These are phyloP conservation scores for Cladosporium sp. DNA, from an alignment of 2,329 filamentous ascomycete species.

Conservation along the genomic window DNA sequence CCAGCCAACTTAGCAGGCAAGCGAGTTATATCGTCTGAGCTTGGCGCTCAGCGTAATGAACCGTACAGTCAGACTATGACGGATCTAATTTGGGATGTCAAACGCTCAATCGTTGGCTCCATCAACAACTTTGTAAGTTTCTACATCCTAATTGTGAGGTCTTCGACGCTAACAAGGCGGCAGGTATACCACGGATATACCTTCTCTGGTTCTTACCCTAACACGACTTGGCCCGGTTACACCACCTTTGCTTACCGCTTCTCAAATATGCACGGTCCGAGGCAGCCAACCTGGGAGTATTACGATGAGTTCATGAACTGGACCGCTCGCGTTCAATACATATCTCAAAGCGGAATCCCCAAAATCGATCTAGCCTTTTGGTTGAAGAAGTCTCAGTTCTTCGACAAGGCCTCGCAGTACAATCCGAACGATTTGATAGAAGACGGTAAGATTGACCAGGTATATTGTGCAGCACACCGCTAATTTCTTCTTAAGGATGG, in stretches of 20 bases:
- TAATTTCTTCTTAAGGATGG: constrained; percentile 27
- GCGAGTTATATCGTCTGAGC: constrained; percentile 29
- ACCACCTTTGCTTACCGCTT: constrained; percentile 40
- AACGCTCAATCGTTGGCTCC: constrained; percentile 35
- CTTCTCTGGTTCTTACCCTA: constrained; percentile 37
- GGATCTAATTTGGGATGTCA: constrained; percentile 32
- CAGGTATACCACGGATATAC: constrained; percentile 37
- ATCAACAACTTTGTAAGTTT: constrained; percentile 37
- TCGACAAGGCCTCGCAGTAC: constrained; percentile 15
- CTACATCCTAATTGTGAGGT: too few relatives aligned
- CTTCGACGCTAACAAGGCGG: too few relatives aligned
- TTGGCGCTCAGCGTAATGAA: constrained; percentile 25
- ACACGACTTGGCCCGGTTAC: constrained; percentile 47
- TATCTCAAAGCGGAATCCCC: constrained; percentile 36
- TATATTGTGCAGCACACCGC: neutral
- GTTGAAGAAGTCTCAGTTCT: constrained; percentile 18
- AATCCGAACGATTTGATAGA: constrained; percentile 22
- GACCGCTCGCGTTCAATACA: constrained; percentile 33
- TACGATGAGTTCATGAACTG: constrained; percentile 35
- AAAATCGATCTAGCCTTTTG: constrained; percentile 41
- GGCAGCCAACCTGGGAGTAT: constrained; percentile 39
- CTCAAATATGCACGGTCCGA: constrained; percentile 34
- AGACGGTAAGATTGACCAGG: constrained; percentile 12
- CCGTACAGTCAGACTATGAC: constrained; percentile 27
- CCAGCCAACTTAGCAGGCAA: constrained; percentile 28